Conservation (phyloP, 129 eudicot species). For the Artemisia annua region DNA sequence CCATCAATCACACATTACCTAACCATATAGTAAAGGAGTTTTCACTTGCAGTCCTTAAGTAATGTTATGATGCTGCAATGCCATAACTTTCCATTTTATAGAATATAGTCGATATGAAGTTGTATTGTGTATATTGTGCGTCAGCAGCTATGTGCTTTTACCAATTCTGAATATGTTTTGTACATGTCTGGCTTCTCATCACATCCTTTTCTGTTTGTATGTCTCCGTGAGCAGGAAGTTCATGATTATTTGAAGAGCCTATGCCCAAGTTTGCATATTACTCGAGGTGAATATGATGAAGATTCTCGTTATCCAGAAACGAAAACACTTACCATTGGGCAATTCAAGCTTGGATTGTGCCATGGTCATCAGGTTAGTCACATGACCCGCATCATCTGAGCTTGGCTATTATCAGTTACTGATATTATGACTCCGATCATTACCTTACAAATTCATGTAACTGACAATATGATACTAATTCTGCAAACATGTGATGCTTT, state of each 20-base stretch:
- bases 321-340: constrained; percentile 90
- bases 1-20: background rate
- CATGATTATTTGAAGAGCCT: constrained; percentile 92
- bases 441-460: background rate
- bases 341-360: constrained; percentile 93
- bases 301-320: constrained; percentile 91
- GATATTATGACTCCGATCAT: constrained; percentile 10
- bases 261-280: constrained; percentile 90
- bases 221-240: constrained; percentile 67
- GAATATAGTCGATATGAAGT: background rate
- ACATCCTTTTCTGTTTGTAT: constrained; percentile 8
- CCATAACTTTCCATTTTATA: background rate
- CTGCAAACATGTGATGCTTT: background rate
- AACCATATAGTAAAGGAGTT: no score
- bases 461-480: constrained; percentile 3
- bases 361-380: constrained; percentile 94
- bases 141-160: background rate
- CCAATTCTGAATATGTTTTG: background rate
- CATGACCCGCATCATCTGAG: background rate
- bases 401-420: constrained; percentile 5
- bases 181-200: constrained; percentile 3
- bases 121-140: background rate
- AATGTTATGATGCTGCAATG: no score
- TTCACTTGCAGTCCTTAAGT: no score
- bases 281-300: constrained; percentile 98